phyloP scores from a whole-genome alignment of 2,329 filamentous ascomycete species.

The Clathrospora elynae region DNA sequence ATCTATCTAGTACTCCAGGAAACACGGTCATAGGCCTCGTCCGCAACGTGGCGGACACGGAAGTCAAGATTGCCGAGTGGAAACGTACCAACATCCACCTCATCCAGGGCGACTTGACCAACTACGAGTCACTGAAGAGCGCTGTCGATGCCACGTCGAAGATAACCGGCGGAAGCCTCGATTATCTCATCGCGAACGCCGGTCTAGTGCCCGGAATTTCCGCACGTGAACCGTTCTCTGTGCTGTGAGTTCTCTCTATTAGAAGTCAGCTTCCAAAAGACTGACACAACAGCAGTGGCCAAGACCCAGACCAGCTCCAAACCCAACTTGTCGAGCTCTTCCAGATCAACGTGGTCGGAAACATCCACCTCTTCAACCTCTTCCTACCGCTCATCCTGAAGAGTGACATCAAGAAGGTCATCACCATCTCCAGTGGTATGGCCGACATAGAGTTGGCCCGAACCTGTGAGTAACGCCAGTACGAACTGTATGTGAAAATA shows the following conservation, averaged over 20 bases:
- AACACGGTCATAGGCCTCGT: conserved; percentile 46
- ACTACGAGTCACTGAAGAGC: conserved; percentile 39
- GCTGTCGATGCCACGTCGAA: conserved; percentile 41
- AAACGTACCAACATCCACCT: conserved; percentile 45
- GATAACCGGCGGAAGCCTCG: conserved; percentile 47
- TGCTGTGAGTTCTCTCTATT: conserved; percentile 7
- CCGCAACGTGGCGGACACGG: conserved; percentile 24
- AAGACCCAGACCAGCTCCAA: conserved; percentile 8
- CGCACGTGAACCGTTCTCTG: conserved; percentile 15
- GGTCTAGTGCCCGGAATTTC: conserved; percentile 28
- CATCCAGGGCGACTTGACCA: conserved; percentile 45
- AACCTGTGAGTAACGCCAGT: too few species aligned
- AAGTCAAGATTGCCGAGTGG: conserved; percentile 11
- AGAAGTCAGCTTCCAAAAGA: background rate
- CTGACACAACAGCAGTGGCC: conserved; percentile 1
- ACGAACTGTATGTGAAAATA: too few species aligned
- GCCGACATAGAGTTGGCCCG: conserved; percentile 41
- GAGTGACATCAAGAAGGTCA: conserved; percentile 50
- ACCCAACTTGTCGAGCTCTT: conserved; percentile 22
- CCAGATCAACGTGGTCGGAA: conserved; percentile 39
- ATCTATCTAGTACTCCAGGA: conserved; percentile 32
- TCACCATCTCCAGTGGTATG: conserved; percentile 48
- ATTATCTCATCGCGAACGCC: conserved; percentile 52
- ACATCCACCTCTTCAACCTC: conserved; percentile 44
- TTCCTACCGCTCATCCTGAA: conserved; percentile 52